These are phyloP conservation scores for Podila horticola DNA, from an alignment of 192 early-diverging fungal species.

Conservation along the genomic window DNA sequence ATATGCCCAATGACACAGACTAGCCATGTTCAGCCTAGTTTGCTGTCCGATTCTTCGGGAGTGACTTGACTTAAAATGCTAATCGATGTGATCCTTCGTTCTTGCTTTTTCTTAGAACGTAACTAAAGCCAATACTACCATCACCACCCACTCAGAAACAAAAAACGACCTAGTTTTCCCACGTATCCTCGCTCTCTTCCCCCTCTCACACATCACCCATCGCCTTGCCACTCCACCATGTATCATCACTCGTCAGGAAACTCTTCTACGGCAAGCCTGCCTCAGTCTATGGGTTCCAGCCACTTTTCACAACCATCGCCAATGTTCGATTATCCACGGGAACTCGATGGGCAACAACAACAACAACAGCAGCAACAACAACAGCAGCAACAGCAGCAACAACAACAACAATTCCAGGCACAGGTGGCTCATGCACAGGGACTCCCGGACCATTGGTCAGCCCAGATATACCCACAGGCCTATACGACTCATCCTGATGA, in stretches of 20 bases:
- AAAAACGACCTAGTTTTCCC: too few relatives aligned
- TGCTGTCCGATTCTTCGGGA: too few relatives aligned
- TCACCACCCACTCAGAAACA: too few relatives aligned
- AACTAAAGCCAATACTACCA: too few relatives aligned
- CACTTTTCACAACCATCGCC: conserved; percentile 9
- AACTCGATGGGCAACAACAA: conserved; percentile 10
- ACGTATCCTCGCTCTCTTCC: too few relatives aligned
- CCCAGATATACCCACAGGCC: neutral
- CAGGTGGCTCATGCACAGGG: neutral
- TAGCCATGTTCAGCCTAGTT: too few relatives aligned
- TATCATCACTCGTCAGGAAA: conserved; percentile 42
- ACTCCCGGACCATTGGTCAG: neutral
- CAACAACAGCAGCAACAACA: conserved; percentile 29
- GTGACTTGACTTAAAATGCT: too few relatives aligned
- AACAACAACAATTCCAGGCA: conserved; percentile 21
- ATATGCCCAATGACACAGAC: too few relatives aligned
- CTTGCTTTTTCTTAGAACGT: too few relatives aligned
- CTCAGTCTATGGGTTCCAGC: conserved; percentile 12
- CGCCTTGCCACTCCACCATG: neutral
- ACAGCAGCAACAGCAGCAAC: conserved; percentile 22
- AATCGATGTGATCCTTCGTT: too few relatives aligned
- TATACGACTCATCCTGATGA: too few relatives aligned
- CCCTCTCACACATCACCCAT: too few relatives aligned
- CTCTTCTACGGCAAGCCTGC: conserved; percentile 33
- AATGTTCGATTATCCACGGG: conserved; percentile 13